Conservation (phyloP, 345 rosid genomes). For the Geranium brycei region DNA sequence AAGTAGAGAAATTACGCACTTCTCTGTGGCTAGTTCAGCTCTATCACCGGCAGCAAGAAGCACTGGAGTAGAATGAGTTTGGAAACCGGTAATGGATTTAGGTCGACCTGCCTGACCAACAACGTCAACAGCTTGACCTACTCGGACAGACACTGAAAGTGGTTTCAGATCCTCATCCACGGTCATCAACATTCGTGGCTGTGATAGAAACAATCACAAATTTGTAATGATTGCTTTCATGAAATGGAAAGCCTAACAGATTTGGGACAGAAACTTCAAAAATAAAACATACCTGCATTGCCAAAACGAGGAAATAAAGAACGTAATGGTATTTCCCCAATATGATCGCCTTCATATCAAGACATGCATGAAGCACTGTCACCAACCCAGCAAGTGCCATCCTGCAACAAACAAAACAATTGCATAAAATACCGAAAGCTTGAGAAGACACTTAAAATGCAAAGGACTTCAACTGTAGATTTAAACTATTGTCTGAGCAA, state of each 20-base stretch:
- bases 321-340: constrained; percentile 82
- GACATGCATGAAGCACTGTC: constrained; percentile 73
- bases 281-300: constrained; percentile 63
- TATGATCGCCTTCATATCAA: constrained; percentile 71
- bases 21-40: constrained; percentile 90
- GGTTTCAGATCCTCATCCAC: constrained; percentile 81
- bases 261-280: background rate
- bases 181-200: constrained; percentile 93
- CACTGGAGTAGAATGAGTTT: constrained; percentile 90
- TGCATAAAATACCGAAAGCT: background rate
- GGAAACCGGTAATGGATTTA: constrained; percentile 90
- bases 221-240: background rate
- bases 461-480: background rate
- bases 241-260: background rate
- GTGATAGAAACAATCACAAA: constrained; percentile 1
- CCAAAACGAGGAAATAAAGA: constrained; percentile 80
- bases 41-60: constrained; percentile 92
- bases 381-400: constrained; percentile 83
- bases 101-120: constrained; percentile 97
- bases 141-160: constrained; percentile 70
- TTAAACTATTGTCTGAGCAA: background rate
- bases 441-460: background rate
- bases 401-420: constrained; percentile 22
- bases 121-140: constrained; percentile 94
- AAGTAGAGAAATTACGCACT: constrained; percentile 28